Evolutionary conservation across 1,284 basidiomycete species (phyloP), one percentile per base, ranked within the genome.

Genomic region (Phellopilus nigrolimitatus): DNA sequence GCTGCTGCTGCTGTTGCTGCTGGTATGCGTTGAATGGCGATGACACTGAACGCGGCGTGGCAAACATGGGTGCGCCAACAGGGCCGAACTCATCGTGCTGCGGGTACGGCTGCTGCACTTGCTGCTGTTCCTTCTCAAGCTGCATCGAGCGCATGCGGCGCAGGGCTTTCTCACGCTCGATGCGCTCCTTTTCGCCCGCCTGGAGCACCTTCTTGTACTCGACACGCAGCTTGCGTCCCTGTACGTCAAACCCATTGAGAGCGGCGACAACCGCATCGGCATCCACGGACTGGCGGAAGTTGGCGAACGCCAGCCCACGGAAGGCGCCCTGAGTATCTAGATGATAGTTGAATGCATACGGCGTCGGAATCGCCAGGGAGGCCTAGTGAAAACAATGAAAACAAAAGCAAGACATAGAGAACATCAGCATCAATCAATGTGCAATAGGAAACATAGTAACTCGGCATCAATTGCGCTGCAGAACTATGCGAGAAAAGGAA

Each of bases 311-410:
- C 47, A 99, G 73, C 15, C 97, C 97, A 56, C 97, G 88, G 78
- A 99, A 99, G 34, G 93, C 87, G 61, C 95, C 91, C 59, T 88
- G 84, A 63, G 92, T 90, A 69, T 97, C 94, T 64, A 94, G 84
- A 67, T 97, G 94, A 65, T 97, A 97, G 70, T 99, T 99, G 82
- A 99, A 99, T 19, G 97, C 97, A 67, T 99, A 99, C n/a, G 97
- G 97, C 17, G 95, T 89, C 53, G 95, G 95, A 62, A 98, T 97
- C 30, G 88, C 80, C 56, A 99, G 74, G 56, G 92, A 97, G 63
- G 89, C 84, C 89, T 91, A 60, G 41, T 51, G 40, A 40, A 47
- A 47, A 22, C n/a, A 19, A 33, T 15, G 47, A 47, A 56, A 46
- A 38, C 49, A 53, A 17, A 31, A 12, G 55, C n/a, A n/a, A 39